Evolutionary conservation across 2,329 filamentous ascomycete species (phyloP).

Genomic region (Epichloe baconii): DNA sequence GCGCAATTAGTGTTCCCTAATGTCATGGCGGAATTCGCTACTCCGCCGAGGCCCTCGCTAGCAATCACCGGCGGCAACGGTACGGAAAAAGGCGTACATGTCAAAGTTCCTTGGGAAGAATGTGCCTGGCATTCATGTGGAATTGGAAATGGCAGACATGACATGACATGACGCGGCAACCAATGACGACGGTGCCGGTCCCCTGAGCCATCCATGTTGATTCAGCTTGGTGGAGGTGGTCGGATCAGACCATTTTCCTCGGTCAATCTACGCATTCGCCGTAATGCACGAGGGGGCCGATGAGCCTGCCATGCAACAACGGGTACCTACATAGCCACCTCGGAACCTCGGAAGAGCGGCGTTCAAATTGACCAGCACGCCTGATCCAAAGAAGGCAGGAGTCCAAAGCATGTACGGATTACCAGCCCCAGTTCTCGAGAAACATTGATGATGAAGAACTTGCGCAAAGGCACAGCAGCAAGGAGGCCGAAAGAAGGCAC

Average conservation of each 20-base stretch:
- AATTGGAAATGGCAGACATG: too few relatives aligned
- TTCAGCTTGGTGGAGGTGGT: too few relatives aligned
- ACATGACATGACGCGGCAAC: too few relatives aligned
- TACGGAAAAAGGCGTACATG: slow-evolving; percentile 35
- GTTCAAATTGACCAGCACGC: slow-evolving; percentile 38
- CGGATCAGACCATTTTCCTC: too few relatives aligned
- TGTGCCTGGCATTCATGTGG: too few relatives aligned
- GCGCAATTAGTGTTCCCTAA: neutral
- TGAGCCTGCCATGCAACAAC: slow-evolving; percentile 34
- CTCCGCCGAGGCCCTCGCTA: slow-evolving; percentile 49
- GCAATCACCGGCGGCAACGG: slow-evolving; percentile 49
- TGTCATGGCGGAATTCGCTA: slow-evolving; percentile 39
- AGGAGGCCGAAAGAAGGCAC: too few relatives aligned
- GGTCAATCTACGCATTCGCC: slow-evolving; percentile 25
- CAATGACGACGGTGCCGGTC: too few relatives aligned
- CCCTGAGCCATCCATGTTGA: too few relatives aligned
- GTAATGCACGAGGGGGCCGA: slow-evolving; percentile 26
- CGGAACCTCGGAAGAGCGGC: slow-evolving; percentile 45
- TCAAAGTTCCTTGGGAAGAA: slow-evolving; percentile 32
- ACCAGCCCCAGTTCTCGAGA: slow-evolving; percentile 44
- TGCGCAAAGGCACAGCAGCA: slow-evolving; percentile 43
- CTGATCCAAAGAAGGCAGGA: slow-evolving; percentile 46
- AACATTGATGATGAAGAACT: slow-evolving; percentile 56
- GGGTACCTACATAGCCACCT: slow-evolving; percentile 36
- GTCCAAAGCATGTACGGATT: slow-evolving; percentile 37